A percentile compares a stretch with the other conserved stretches of the same genome.
phyloP scores from a whole-genome alignment of 495 filamentous ascomycete species.

The Penicillium antarcticum region DNA sequence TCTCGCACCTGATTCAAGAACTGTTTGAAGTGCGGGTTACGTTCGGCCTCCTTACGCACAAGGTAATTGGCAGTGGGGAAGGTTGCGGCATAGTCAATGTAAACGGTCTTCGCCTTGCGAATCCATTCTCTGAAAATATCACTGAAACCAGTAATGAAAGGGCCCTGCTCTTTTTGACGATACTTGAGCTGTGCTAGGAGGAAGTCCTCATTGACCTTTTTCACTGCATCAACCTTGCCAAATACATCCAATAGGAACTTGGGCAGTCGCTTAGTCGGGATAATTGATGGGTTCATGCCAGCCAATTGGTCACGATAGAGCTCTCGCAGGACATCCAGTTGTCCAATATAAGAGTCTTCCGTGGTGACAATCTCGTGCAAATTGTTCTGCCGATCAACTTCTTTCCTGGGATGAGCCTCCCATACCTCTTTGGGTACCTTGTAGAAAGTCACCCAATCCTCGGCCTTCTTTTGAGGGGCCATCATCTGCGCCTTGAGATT shows the following conservation, averaged over 20 bases:
- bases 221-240: constrained; percentile 83
- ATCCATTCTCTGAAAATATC: constrained; percentile 99
- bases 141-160: constrained; percentile 90
- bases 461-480: constrained; percentile 61
- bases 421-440: constrained; percentile 73
- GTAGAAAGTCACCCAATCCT: constrained; percentile 93
- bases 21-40: constrained; percentile 80
- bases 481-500: constrained; percentile 71
- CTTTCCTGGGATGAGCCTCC: constrained; percentile 71
- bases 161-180: constrained; percentile 93
- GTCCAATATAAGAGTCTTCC: constrained; percentile 86
- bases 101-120: constrained; percentile 81
- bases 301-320: constrained; percentile 84
- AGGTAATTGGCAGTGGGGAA: constrained; percentile 82
- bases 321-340: constrained; percentile 76
- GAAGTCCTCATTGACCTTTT: constrained; percentile 88
- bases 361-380: constrained; percentile 94
- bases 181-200: constrained; percentile 96
- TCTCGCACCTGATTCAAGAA: constrained; percentile 78
- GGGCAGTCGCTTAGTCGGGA: constrained; percentile 65
- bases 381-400: constrained; percentile 89
- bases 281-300: constrained; percentile 73
- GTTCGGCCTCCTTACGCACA: constrained; percentile 78
- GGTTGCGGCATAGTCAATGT: constrained; percentile 86
- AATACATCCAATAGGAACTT: constrained; percentile 85